Base-by-base conservation (phyloP, 1,139 yeast species). In the Geotrichum citri-aurantii region DNA sequence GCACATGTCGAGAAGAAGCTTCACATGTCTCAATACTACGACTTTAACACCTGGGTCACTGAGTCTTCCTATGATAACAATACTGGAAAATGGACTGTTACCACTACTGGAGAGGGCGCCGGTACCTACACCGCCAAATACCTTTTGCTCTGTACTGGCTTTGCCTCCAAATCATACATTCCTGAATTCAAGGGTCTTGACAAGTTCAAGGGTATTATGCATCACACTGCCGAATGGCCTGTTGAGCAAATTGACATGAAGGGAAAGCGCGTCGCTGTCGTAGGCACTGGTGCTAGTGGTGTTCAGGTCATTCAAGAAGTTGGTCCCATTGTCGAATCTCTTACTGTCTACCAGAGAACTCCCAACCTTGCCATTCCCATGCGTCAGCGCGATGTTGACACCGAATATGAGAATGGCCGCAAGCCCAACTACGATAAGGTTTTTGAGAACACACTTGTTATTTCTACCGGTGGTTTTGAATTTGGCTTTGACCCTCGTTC, bases 141-240 rank as follows among this genome's bases (percentile, higher is more conserved):
- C 31, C 67, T 79, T 10, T 63, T 73, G 17, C 64, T 73, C 24
- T 73, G 79, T 55, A 59, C 63, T 27, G 71, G 71, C 23, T 65
- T 68, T 53, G 69, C 71, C 19, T 61, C 70, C 33, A 59, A 59
- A 24, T 24, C 17, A 24, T 56, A 50, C 48, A 53, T 57, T 33
- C 63, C 63, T 19, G 56, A 54, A 2, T 61, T 58, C 24, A 54
- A 58, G 49, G 69, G 82, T 0, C 65, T 80, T 52, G 79, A 77
- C 48, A 68, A 66, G 47, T 80, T 76, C 66, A 70, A 78, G 64
- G 84, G 84, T 3, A 65, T 64, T 5, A 78, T 76, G 65, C 74
- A 79, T 75, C 84, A 80, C 64, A 77, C 82, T 0, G 81, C 79
- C 1, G 68, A 77, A 48, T 80, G 81, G 79, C 76, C 80, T 61